phyloP scores from a whole-genome alignment of 805 yeast genomes.

The Cyberlindnera veronae region DNA sequence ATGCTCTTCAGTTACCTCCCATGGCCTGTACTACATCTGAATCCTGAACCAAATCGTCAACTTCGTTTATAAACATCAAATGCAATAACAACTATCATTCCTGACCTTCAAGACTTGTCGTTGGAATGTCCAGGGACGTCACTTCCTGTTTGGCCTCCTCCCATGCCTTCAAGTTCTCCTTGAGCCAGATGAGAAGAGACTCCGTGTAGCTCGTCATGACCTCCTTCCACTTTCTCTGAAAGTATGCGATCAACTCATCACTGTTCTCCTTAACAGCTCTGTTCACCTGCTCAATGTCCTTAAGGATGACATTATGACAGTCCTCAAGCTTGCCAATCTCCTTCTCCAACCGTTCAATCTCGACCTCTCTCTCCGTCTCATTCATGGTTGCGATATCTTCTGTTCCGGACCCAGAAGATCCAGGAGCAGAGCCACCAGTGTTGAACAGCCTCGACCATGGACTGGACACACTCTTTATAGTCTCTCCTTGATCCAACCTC shows the following conservation, averaged over 20 bases:
- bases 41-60: too few species aligned
- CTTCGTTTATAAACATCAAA: too few species aligned
- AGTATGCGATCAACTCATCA: constrained; percentile 24
- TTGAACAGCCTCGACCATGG: constrained; percentile 27
- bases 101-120: constrained; percentile 1
- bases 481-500: constrained; percentile 28
- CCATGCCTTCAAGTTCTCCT: constrained; percentile 38
- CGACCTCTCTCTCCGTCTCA: constrained; percentile 35
- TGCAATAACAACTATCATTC: too few species aligned
- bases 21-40: too few species aligned
- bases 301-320: constrained; percentile 34
- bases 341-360: constrained; percentile 31
- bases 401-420: constrained; percentile 2
- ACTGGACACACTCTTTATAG: constrained; percentile 18
- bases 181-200: constrained; percentile 34
- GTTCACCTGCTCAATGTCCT: constrained; percentile 37
- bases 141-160: constrained; percentile 32
- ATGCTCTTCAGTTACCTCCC: too few species aligned
- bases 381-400: constrained; percentile 27
- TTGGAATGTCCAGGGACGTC: constrained; percentile 16
- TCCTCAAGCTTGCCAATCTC: constrained; percentile 38
- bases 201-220: constrained; percentile 32
- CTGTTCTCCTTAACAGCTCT: constrained; percentile 31
- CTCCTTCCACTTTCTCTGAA: constrained; percentile 28
- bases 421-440: constrained; percentile 3